These are phyloP conservation scores for Pseudogymnoascus sp. DNA, from an alignment of 2,329 filamentous ascomycete species.

Conservation along the genomic window DNA sequence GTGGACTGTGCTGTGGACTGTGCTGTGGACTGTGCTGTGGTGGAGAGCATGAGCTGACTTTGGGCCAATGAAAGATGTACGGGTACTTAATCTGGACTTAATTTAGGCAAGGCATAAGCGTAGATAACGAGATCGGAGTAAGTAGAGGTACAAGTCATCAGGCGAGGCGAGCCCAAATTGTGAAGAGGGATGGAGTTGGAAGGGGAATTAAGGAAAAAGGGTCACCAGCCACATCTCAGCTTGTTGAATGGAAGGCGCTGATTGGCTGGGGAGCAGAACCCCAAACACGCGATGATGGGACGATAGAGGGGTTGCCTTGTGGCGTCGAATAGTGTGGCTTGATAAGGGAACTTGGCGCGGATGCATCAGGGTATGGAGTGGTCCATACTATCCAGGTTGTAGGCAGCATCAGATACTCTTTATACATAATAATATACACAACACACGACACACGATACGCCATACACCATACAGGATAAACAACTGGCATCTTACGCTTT, in stretches of 20 bases:
- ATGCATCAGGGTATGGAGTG: no score
- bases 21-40: background rate
- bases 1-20: no score
- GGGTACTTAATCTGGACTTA: background rate
- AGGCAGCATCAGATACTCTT: background rate
- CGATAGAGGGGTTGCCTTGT: background rate
- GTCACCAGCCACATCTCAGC: background rate
- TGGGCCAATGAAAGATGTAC: background rate
- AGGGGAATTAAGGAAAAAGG: background rate
- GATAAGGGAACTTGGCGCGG: background rate
- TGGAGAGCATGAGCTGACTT: background rate
- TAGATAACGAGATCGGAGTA: background rate
- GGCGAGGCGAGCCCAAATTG: background rate
- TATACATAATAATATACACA: no score
- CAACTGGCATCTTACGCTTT: no score
- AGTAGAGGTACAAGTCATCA: background rate
- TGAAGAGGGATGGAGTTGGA: background rate
- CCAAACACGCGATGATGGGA: background rate
- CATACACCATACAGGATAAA: no score
- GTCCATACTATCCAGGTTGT: no score
- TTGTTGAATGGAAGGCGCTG: background rate
- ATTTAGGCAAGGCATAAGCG: background rate
- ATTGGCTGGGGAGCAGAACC: background rate
- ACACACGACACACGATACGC: no score
- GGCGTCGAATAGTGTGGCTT: background rate